phyloP scores from a whole-genome alignment of 2,329 filamentous ascomycete genomes.

The Fulvia fulva region DNA sequence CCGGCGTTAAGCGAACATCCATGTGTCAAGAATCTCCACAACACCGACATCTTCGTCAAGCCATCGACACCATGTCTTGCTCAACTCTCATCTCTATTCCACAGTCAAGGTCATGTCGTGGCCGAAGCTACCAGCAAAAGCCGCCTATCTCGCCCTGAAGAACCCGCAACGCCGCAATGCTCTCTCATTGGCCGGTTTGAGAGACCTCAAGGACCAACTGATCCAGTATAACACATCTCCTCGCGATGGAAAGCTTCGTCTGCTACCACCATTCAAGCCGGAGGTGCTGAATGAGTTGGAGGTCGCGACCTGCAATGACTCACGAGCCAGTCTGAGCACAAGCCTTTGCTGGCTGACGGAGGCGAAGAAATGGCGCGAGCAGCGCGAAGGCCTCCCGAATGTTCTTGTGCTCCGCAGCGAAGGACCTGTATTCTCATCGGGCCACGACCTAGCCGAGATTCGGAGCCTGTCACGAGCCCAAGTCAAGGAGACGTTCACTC shows the following conservation, averaged over 20 bases:
- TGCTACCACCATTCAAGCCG: conserved; percentile 16
- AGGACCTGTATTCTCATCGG: conserved; percentile 19
- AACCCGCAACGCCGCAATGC: conserved; percentile 18
- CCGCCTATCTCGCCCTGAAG: conserved; percentile 14
- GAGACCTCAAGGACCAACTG: conserved; percentile 14
- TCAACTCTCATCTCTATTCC: not conserved
- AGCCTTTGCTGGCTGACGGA: conserved; percentile 14
- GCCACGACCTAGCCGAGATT: conserved; percentile 18
- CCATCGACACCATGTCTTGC: not conserved
- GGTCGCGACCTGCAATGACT: conserved; percentile 1
- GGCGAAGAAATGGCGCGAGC: conserved; percentile 5
- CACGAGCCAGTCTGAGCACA: not conserved
- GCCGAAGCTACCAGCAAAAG: conserved; percentile 16
- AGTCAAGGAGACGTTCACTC: conserved; percentile 14
- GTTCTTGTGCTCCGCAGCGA: conserved; percentile 17
- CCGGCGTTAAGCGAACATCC: not conserved
- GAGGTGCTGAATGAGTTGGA: conserved; percentile 12
- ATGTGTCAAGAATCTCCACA: not conserved
- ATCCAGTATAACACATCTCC: conserved; percentile 17
- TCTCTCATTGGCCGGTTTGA: conserved; percentile 12
- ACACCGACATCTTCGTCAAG: not conserved
- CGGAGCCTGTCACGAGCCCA: conserved; percentile 11
- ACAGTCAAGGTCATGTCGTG: conserved; percentile 3
- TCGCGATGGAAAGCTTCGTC: conserved; percentile 11
- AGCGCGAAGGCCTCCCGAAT: conserved; percentile 15